A percentile compares a stretch with the other conserved stretches of the same genome.
Conservation (phyloP, 2,329 filamentous ascomycete genomes). For the Madurella fahalii region DNA sequence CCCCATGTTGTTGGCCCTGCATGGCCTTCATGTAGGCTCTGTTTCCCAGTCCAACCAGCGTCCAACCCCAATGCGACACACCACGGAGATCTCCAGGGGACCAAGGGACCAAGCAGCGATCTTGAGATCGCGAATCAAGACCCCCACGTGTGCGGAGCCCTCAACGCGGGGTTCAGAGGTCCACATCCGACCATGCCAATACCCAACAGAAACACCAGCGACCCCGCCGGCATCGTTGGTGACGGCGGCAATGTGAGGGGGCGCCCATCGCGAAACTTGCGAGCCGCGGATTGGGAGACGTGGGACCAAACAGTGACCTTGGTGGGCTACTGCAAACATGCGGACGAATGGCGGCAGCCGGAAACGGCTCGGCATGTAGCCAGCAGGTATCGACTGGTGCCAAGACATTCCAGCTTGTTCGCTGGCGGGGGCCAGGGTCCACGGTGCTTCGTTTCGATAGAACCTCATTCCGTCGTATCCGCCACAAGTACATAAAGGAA, state of each 20-base stretch:
- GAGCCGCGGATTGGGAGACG: too few relatives aligned
- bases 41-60: background rate
- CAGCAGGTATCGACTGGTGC: slow-evolving; percentile 12
- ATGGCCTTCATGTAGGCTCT: background rate
- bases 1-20: background rate
- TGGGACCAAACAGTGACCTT: slow-evolving; percentile 8
- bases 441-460: background rate
- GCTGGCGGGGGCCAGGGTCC: background rate
- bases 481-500: slow-evolving; percentile 1
- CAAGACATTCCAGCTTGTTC: slow-evolving; percentile 20
- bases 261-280: background rate
- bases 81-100: background rate
- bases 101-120: background rate
- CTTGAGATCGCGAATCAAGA: slow-evolving; percentile 3
- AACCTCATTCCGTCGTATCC: slow-evolving; percentile 3
- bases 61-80: background rate
- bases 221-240: background rate
- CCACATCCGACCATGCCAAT: background rate
- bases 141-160: slow-evolving; percentile 10
- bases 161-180: slow-evolving; percentile 6
- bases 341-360: background rate
- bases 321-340: background rate
- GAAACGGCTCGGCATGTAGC: slow-evolving; percentile 13
- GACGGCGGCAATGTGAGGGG: background rate
- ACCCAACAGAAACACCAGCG: background rate